Evolutionary conservation across 1,139 yeast genomes (phyloP), one percentile per base, ranked within the genome.

Genomic region (Candida frijolesensis): DNA sequence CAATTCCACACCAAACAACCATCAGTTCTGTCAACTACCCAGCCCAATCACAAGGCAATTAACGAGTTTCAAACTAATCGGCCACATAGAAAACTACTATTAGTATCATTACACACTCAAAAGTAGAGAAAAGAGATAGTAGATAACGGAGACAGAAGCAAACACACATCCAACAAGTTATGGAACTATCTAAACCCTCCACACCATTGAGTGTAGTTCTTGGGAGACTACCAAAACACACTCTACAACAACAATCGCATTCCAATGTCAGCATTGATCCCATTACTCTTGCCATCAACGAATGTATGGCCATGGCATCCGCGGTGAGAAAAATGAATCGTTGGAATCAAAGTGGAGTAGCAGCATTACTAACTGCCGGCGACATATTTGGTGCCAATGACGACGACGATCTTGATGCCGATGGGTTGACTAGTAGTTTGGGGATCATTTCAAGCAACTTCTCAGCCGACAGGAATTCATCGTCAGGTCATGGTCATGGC

Each of bases 261-360:
- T 38, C 42, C 16, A 40, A 40, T 29, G 68, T 64, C 11, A 75
- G 87, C 5, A 72, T 89, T 49, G 96, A 90, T 65, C 90, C 96
- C 14, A 81, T 87, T 54, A 88, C 96, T 4, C 82, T 92, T 58
- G 87, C 90, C 56, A 85, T 90, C 55, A 89, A 89, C 64, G 98
- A 94, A 71, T 90, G 97, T 66, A 87, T 90, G 65, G 78, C 86
- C 49, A 82, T 94, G 52, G 85, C 95, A 16, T 86, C 96, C 14
- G 94, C 96, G 30, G 91, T 94, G 97, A 79, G 99, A 48, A 92
- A 92, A 65, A 82, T 85, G 63, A 79, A 88, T 47, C 82, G 95
- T 57, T 87, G 89, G 84, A 78, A 87, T 11, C 90, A 86, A 58
- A 83, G 92, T 38, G 96, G 97, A 3, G 95, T 91, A 45, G 95